Evolutionary conservation across 345 rosid species (phyloP).

Genomic region (Eucalyptus paniculata): DNA sequence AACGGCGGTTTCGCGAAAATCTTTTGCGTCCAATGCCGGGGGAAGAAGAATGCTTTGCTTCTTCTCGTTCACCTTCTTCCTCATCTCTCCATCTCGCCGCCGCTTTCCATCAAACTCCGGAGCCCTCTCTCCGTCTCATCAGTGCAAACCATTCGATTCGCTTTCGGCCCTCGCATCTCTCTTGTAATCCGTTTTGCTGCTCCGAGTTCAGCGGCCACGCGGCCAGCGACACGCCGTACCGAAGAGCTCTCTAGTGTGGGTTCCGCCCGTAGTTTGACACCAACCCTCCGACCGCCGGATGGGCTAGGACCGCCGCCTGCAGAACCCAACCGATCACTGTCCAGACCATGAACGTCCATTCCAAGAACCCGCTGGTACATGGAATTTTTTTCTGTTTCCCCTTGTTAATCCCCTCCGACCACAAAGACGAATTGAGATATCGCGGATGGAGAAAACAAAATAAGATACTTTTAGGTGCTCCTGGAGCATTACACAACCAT

Average conservation of each 20-base stretch:
- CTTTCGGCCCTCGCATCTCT: background rate
- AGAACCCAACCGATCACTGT: background rate
- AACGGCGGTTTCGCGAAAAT: too few species aligned
- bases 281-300: slow-evolving; percentile 28
- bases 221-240: slow-evolving; percentile 40
- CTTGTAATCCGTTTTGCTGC: slow-evolving; percentile 5
- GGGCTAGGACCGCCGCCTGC: background rate
- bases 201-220: slow-evolving; percentile 42
- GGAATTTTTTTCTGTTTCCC: background rate
- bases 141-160: background rate
- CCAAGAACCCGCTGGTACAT: background rate
- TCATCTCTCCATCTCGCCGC: too few species aligned
- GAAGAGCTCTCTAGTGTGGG: slow-evolving; percentile 24
- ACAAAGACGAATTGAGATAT: background rate
- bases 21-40: background rate
- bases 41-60: background rate
- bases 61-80: too few species aligned
- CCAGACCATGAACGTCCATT: background rate
- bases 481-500: background rate
- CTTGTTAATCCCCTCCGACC: background rate
- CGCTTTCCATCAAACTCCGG: too few species aligned
- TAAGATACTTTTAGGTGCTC: background rate
- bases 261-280: slow-evolving; percentile 61
- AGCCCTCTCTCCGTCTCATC: too few species aligned
- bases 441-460: background rate